These are phyloP conservation scores for Fusarium mexicanum DNA, from an alignment of 2,329 filamentous ascomycete species.

Conservation along the genomic window DNA sequence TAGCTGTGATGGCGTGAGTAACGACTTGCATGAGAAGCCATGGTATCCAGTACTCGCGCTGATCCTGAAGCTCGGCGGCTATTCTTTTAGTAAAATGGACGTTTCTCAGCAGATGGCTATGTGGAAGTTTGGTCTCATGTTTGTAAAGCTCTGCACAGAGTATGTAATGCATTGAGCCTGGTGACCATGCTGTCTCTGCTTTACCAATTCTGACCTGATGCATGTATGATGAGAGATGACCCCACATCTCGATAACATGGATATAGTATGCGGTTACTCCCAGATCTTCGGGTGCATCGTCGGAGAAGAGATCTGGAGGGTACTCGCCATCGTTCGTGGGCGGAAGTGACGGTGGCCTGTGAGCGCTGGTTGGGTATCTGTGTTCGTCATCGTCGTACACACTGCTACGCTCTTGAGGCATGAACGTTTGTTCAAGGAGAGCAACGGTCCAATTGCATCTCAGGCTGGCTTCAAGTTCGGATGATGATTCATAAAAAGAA, in stretches of 20 bases:
- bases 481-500: neutral
- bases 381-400: neutral
- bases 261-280: constrained; percentile 12
- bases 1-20: neutral
- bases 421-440: constrained; percentile 7
- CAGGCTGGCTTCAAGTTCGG: neutral
- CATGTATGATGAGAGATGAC: constrained; percentile 2
- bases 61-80: neutral
- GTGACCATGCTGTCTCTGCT: neutral
- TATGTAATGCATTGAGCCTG: neutral
- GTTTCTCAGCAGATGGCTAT: neutral
- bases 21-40: constrained; percentile 4
- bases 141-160: constrained; percentile 7
- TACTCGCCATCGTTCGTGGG: neutral
- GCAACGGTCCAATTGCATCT: constrained; percentile 2
- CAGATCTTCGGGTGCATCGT: neutral
- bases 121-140: neutral
- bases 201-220: neutral
- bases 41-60: constrained; percentile 6
- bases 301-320: constrained; percentile 6
- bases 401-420: neutral
- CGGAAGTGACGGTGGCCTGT: neutral
- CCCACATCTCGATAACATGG: neutral
- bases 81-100: neutral
- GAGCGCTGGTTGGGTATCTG: neutral